Evolutionary conservation across 1,284 basidiomycete species (phyloP), one percentile per base, ranked within the genome.

Genomic region (Sanghuangporus weigelae): DNA sequence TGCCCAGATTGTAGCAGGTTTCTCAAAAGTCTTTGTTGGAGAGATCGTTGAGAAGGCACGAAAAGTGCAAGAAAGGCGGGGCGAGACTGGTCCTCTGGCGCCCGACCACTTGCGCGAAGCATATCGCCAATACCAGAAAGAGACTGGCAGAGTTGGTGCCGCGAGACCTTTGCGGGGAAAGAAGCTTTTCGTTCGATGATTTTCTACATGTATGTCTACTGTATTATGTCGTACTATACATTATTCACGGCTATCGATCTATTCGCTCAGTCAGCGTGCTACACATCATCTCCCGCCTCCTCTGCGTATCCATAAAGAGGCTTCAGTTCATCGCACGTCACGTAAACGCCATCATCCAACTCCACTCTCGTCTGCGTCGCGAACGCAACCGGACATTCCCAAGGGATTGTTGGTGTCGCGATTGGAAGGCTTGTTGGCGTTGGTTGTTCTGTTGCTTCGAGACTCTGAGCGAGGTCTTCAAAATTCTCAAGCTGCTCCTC

Each of bases 1-100:
- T 0, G 89, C 93, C 1, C 92, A 95, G 70, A 86, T 95, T 40
- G 88, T 95, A 0, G 90, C 93, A 7, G 94, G 94, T 70, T 92
- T 96, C 63, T 84, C 84, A 19, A 96, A 96, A 72, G 92, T 96
- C 1, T 96, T 96, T 69, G 92, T 96, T 8, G 94, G 94, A 1
- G 93, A 96, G 73, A 92, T 96, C 5, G 84, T 95, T 21, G 93
- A 96, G 73, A 89, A 90, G 77, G 93, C 92, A 21, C 89, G 92
- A 23, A 79, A 81, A 16, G 88, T 92, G 0, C 93, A 95, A 73
- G 76, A 78, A n/a, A 80, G 85, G 38, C 80, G 89, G 23, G 83
- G 86, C 5, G 91, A 93, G 23, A 79, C 78, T 10, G 93, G 93
- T 0, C 89, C 94, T 0, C 75, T 96, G 31, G 86, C 89, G 2